Percentiles rank a stretch among this genome's conserved stretches.
phyloP scores from a whole-genome alignment of 805 yeast species.

The Saccharomycopsis guyanensis region DNA sequence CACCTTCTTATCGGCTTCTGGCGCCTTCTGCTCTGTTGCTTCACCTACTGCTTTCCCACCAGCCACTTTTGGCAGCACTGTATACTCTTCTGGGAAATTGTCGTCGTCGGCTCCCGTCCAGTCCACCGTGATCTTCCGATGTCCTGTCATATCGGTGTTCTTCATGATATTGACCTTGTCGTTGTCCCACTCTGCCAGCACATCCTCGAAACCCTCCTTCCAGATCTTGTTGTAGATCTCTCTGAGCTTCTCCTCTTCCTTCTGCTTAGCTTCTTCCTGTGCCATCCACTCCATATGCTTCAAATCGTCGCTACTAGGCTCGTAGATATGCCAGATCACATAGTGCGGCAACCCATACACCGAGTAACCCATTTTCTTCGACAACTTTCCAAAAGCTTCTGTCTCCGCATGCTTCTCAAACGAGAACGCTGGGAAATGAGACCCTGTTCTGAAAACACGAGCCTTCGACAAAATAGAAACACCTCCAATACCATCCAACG shows the following conservation, averaged over 20 bases:
- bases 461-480: slow-evolving; percentile 90
- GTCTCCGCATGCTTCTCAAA: slow-evolving; percentile 96
- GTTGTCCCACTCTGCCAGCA: slow-evolving; percentile 60
- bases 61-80: not conserved
- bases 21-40: not conserved
- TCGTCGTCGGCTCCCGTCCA: slow-evolving; percentile 38
- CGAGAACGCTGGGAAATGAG: slow-evolving; percentile 95
- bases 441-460: slow-evolving; percentile 74
- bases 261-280: slow-evolving; percentile 59
- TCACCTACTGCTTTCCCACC: not conserved
- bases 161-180: slow-evolving; percentile 68
- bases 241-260: slow-evolving; percentile 54
- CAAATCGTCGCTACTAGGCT: slow-evolving; percentile 89
- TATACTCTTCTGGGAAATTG: not conserved
- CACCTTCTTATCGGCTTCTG: not conserved
- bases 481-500: slow-evolving; percentile 95
- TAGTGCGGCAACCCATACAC: slow-evolving; percentile 92
- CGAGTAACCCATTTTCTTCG: slow-evolving; percentile 76
- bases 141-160: slow-evolving; percentile 57
- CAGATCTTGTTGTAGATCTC: slow-evolving; percentile 65
- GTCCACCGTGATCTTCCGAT: slow-evolving; percentile 48
- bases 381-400: slow-evolving; percentile 90
- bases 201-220: slow-evolving; percentile 73
- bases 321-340: slow-evolving; percentile 94
- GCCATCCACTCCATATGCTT: slow-evolving; percentile 87